Evolutionary conservation across 768 basidiomycete genomes (phyloP).

Genomic region (Suillus hirtellus): DNA sequence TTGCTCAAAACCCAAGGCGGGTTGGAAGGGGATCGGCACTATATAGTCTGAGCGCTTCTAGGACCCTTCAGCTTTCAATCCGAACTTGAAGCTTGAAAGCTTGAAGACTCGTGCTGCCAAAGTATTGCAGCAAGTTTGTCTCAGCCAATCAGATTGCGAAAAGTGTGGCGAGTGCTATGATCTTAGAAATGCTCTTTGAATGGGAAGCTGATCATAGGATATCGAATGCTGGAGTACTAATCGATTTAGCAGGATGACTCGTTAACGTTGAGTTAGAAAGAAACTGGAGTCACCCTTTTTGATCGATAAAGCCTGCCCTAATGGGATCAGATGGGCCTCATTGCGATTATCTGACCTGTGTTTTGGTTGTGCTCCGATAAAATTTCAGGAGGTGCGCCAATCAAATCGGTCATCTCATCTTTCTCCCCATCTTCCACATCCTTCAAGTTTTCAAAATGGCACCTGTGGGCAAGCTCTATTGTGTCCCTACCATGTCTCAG

Average conservation of each 20-base stretch:
- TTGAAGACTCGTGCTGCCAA: background rate
- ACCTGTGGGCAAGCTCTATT: constrained; percentile 67
- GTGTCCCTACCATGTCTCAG: constrained; percentile 39
- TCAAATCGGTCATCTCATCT: constrained; percentile 11
- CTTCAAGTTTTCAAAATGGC: constrained; percentile 44
- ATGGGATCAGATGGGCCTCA: constrained; percentile 8
- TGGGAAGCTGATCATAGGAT: background rate
- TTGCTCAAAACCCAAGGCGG: background rate
- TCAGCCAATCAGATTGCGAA: background rate
- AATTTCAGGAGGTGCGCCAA: constrained; percentile 13
- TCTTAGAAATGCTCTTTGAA: background rate
- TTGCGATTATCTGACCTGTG: constrained; percentile 15
- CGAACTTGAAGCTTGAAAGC: background rate
- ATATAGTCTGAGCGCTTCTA: background rate
- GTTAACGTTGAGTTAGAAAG: background rate
- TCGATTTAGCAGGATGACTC: background rate
- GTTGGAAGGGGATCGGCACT: background rate
- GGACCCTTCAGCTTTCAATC: too few relatives aligned
- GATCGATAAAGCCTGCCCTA: constrained; percentile 34
- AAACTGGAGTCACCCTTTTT: background rate
- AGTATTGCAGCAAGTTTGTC: background rate
- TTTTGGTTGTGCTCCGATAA: constrained; percentile 20
- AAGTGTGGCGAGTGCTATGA: background rate
- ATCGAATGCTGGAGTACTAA: background rate
- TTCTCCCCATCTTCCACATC: constrained; percentile 19